Base-by-base conservation (phyloP, 768 basidiomycete species). In the Agrocybe pediades region DNA sequence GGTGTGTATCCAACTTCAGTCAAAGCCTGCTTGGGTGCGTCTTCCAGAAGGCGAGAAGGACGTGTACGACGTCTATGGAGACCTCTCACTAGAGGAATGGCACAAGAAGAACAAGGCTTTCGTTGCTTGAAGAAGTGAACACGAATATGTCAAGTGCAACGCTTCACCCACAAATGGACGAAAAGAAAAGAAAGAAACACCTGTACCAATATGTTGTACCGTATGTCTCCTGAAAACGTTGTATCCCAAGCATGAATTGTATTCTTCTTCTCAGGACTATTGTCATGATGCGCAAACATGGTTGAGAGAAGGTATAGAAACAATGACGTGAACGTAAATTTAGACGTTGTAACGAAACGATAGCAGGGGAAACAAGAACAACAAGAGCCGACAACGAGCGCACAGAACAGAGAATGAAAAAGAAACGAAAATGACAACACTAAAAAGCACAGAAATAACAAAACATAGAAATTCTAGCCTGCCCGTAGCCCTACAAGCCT, bases 11-110 rank as follows among this genome's bases (percentile, higher is more conserved):
- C 77, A 71, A 53, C 59, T 66, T 1, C 61, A 74, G 58, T 84
- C 82, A 36, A 85, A 84, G 56, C 85, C 84, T 1, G 70, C 63
- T 1, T 85, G 84, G 41, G 84, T 86, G 36, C 80, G 81, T 29
- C 76, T 86, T n/a, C 85, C 86, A 0, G 83, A 82, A 54, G 85
- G 83, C 5, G 43, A 69, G 1, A 85, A 82, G 61, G 63, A 75
- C n/a, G 56, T 70, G 0, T 81, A 82, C 58, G 54, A 77, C 9
- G 58, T 62, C 8, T 86, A 79, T 43, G 75, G 76, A 0, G 61
- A 65, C 0, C 55, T 75, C 13, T 80, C 83, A 2, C 59, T 87
- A 41, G 84, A 86, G 63, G 65, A 58, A 2, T 87, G 85, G 86
- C 86, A 87, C 62, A 81, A 77, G 71, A 74, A 76, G 53, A 68